Conservation (phyloP, 768 basidiomycete genomes). For the Lactarius psammicola region DNA sequence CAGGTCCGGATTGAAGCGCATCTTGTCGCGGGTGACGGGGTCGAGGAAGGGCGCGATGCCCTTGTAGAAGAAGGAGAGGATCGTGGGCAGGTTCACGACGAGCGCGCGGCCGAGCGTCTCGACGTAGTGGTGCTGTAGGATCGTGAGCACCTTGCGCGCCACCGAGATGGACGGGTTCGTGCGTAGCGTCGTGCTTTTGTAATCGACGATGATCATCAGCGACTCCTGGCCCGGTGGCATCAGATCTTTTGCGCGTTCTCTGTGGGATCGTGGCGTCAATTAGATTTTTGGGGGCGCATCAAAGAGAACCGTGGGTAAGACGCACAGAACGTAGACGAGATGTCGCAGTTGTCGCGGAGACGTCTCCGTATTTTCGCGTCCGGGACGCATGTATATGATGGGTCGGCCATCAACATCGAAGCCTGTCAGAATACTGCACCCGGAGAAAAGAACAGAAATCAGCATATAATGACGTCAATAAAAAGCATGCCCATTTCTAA, state of each 20-base stretch:
- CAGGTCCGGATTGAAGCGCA: conserved; percentile 87
- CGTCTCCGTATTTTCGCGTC: conserved; percentile 78
- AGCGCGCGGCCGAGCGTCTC: conserved; percentile 85
- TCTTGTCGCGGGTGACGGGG: conserved; percentile 88
- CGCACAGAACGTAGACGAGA: conserved; percentile 84
- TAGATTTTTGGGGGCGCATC: neutral
- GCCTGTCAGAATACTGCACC: conserved; percentile 70
- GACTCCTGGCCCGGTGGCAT: conserved; percentile 86
- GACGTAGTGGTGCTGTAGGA: conserved; percentile 86
- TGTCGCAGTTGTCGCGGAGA: conserved; percentile 78
- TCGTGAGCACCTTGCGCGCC: conserved; percentile 71
- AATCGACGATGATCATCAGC: conserved; percentile 82
- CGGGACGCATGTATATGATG: conserved; percentile 85
- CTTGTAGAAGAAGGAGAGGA: conserved; percentile 77
- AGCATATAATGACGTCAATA: conserved; percentile 4
- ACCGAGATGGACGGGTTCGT: conserved; percentile 83
- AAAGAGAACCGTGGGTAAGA: conserved; percentile 27
- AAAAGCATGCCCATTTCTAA: neutral
- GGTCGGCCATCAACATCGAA: conserved; percentile 88
- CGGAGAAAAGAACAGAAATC: neutral
- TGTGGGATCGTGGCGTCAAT: conserved; percentile 32
- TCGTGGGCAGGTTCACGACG: conserved; percentile 74
- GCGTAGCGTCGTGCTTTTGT: conserved; percentile 75
- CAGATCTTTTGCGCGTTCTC: conserved; percentile 86
- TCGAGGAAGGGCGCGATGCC: conserved; percentile 85